phyloP scores from a whole-genome alignment of 2,329 filamentous ascomycete species.

The Colletotrichum cuscutae region DNA sequence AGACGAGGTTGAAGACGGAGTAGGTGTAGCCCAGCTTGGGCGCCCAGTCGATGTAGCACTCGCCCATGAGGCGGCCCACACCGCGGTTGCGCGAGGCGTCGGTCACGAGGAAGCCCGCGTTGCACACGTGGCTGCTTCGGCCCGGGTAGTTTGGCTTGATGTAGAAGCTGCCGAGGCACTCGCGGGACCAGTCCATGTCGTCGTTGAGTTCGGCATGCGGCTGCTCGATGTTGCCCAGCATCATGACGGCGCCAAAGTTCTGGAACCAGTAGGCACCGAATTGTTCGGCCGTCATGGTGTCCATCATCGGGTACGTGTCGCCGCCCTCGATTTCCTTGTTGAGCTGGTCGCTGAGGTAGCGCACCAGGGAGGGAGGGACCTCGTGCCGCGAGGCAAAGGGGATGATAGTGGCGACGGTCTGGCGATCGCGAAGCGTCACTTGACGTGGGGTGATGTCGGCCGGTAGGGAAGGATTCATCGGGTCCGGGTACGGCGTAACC shows the following conservation, averaged over 20 bases:
- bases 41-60: constrained; percentile 81
- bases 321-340: constrained; percentile 93
- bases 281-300: constrained; percentile 76
- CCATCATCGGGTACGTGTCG: constrained; percentile 90
- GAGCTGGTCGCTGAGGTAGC: constrained; percentile 84
- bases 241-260: constrained; percentile 89
- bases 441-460: constrained; percentile 76
- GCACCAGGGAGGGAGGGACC: constrained; percentile 79
- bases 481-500: constrained; percentile 71
- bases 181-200: constrained; percentile 79
- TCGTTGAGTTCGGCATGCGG: constrained; percentile 64
- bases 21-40: constrained; percentile 88
- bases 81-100: constrained; percentile 78
- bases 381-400: constrained; percentile 82
- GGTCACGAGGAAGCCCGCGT: constrained; percentile 82
- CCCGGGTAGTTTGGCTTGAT: constrained; percentile 95
- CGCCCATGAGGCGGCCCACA: constrained; percentile 80
- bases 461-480: constrained; percentile 72
- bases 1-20: constrained; percentile 93
- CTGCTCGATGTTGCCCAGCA: constrained; percentile 77
- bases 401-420: constrained; percentile 84
- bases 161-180: constrained; percentile 91
- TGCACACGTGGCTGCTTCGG: constrained; percentile 90
- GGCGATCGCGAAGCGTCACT: constrained; percentile 84
- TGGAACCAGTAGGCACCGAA: constrained; percentile 92